Base-by-base conservation (phyloP, 257 asterid genomes). In the Osmanthus fragrans region DNA sequence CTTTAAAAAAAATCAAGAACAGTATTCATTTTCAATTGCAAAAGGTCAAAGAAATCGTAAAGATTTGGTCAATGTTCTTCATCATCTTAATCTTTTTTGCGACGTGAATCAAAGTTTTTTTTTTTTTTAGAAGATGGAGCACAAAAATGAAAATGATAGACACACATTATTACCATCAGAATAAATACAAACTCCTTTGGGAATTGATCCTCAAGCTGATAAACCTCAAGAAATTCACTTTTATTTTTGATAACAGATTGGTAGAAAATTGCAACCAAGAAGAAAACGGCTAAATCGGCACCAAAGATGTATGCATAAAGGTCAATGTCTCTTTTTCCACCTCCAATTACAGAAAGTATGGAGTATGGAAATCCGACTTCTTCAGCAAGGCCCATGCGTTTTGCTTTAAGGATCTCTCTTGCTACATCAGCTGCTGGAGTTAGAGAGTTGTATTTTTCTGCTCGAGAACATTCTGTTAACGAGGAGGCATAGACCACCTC, bases 131-230 rank as follows among this genome's bases (percentile, higher is more conserved):
- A n/a, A 63, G 16, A 16, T 58, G 21, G 34, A 30, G 78, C 68
- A 71, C 25, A 71, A 58, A 69, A 65, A 83, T 69, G 19, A 74
- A 64, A 70, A 78, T 56, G 47, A 37, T 67, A 69, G 78, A 27
- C 21, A 36, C 13, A 34, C 5, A 76, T 71, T 54, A 87, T 86
- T 96, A 96, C 99, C 97, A 96, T 92, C 72, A 96, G 87, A 75
- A 93, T 86, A 80, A 90, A 96, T 45, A 96, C 98, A 63, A 81
- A 96, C 81, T 96, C 99, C 79, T 93, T 93, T 0, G 98, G 98
- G 79, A 96, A 96, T 86, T 96, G 99, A 83, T 96, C 99, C 87
- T 96, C 99, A 56, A 96, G 97, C 87, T 96, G 99, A 86, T 92
- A 96, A 79, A 90, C 97, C 89, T 96, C 99, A 1, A 96, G 92